These are phyloP conservation scores for Phytophthora litchii DNA, from an alignment of 352 stramenopile genomes.

Conservation along the genomic window DNA sequence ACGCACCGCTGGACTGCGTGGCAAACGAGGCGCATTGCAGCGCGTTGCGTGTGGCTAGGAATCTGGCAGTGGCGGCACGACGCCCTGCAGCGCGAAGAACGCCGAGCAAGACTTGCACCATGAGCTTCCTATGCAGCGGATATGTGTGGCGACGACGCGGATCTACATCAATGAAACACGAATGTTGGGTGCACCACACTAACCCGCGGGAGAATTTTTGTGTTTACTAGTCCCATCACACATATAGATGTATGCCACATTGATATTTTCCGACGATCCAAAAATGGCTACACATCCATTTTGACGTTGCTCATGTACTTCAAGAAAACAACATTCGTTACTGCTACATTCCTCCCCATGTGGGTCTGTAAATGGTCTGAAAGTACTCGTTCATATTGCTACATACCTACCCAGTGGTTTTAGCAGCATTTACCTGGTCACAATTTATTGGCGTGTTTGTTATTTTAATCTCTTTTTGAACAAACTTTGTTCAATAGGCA, in stretches of 20 bases:
- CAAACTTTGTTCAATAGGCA: slow-evolving; percentile 7
- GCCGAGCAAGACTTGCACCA: slow-evolving; percentile 58
- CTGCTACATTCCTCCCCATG: too few relatives aligned
- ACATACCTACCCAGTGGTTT: too few relatives aligned
- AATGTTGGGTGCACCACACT: not conserved
- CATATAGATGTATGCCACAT: not conserved
- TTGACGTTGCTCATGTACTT: too few relatives aligned
- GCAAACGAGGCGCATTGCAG: slow-evolving; percentile 42
- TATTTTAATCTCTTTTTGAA: not conserved
- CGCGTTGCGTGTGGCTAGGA: slow-evolving; percentile 26
- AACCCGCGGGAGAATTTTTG: not conserved
- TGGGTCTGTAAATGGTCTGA: too few relatives aligned
- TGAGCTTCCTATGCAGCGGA: slow-evolving; percentile 24
- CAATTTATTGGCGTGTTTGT: not conserved
- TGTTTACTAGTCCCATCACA: not conserved
- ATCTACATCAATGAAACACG: not conserved
- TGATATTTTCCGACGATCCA: not conserved
- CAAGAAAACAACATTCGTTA: too few relatives aligned
- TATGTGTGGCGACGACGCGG: slow-evolving; percentile 23
- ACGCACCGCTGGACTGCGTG: slow-evolving; percentile 71
- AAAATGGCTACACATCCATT: too few relatives aligned
- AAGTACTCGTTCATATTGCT: too few relatives aligned
- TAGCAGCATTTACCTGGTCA: too few relatives aligned
- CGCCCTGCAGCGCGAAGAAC: slow-evolving; percentile 42
- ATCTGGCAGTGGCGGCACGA: slow-evolving; percentile 13